Evolutionary conservation across 148 eudicot genomes (phyloP).

Genomic region (Silene latifolia): DNA sequence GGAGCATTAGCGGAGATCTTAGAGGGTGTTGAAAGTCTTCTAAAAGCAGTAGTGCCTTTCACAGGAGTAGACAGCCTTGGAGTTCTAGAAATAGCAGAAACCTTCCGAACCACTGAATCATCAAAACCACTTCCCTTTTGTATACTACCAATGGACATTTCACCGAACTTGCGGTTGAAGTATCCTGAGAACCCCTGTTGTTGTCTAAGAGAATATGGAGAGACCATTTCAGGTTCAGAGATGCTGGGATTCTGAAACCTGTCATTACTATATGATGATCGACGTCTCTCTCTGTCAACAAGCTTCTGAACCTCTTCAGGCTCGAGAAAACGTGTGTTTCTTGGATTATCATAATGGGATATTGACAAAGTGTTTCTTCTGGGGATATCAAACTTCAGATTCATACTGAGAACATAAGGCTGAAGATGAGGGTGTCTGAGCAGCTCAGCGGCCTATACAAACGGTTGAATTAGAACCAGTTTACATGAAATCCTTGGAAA

Average conservation of each 20-base stretch:
- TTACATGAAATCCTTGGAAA: background rate
- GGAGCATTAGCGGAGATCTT: conserved; percentile 41
- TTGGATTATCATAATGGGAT: conserved; percentile 38
- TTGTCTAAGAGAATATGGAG: conserved; percentile 46
- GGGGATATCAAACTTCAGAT: conserved; percentile 55
- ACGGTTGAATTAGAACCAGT: conserved; percentile 5
- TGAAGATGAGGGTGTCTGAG: conserved; percentile 82
- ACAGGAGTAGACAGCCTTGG: conserved; percentile 41
- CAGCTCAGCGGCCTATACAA: conserved; percentile 72
- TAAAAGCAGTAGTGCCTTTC: conserved; percentile 48
- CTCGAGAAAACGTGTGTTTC: conserved; percentile 44
- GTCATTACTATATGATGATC: conserved; percentile 55
- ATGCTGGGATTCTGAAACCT: conserved; percentile 89
- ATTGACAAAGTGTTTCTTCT: conserved; percentile 57
- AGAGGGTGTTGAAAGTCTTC: conserved; percentile 52
- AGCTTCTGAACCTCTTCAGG: conserved; percentile 40
- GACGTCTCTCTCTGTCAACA: conserved; percentile 46
- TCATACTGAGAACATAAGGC: conserved; percentile 51
- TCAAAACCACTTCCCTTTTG: conserved; percentile 44
- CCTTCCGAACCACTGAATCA: conserved; percentile 38
- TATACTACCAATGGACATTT: conserved; percentile 53
- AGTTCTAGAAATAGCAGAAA: conserved; percentile 35
- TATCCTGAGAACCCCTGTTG: conserved; percentile 36
- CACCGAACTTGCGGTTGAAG: conserved; percentile 37
- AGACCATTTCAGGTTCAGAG: conserved; percentile 62